These are phyloP conservation scores for Ganoderma resinaceum DNA, from an alignment of 1,284 basidiomycete genomes.

Conservation along the genomic window DNA sequence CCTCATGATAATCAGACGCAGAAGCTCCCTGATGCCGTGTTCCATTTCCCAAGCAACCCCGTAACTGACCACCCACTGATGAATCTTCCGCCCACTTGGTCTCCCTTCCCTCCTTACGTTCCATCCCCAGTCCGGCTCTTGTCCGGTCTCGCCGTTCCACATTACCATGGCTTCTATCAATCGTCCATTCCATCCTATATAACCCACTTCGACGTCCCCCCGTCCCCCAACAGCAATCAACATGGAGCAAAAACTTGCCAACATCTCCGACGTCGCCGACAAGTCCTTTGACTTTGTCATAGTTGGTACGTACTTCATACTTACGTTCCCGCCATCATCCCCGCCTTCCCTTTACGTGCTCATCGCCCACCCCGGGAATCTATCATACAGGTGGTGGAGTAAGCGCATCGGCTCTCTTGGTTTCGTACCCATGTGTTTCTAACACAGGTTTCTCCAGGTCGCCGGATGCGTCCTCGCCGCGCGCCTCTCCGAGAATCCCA, in stretches of 20 bases:
- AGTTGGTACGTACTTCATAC: slow-evolving; percentile 7
- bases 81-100: background rate
- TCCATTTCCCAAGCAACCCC: background rate
- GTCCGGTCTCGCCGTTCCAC: background rate
- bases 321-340: background rate
- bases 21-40: background rate
- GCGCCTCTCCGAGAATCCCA: slow-evolving; percentile 25
- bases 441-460: background rate
- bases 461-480: slow-evolving; percentile 24
- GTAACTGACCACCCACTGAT: background rate
- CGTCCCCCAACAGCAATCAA: background rate
- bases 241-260: slow-evolving; percentile 15
- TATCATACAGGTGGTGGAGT: background rate
- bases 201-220: background rate
- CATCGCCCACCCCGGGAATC: background rate
- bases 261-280: slow-evolving; percentile 9
- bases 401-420: background rate
- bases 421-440: background rate
- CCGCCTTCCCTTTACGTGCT: background rate
- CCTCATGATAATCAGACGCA: background rate
- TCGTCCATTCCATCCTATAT: background rate
- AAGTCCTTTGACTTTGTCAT: slow-evolving; percentile 23
- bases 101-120: background rate
- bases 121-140: background rate
- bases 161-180: background rate